These are phyloP conservation scores for Coemansia guatemalensis DNA, from an alignment of 192 early-diverging fungal species.

Conservation along the genomic window DNA sequence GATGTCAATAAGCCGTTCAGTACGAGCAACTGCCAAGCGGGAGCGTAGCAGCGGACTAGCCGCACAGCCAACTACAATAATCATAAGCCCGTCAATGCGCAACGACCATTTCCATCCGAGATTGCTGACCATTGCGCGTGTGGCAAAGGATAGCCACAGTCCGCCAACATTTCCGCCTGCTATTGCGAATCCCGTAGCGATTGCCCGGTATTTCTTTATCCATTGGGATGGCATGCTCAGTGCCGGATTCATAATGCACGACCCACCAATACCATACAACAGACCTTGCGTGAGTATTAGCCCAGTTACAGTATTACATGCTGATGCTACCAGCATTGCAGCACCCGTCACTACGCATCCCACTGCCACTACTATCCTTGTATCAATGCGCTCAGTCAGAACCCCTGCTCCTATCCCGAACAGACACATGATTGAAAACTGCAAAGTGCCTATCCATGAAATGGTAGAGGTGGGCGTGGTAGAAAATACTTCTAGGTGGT, in stretches of 20 bases:
- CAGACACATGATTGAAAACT: slow-evolving; percentile 32
- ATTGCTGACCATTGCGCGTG: slow-evolving; percentile 53
- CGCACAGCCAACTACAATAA: slow-evolving; percentile 14
- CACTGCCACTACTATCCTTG: slow-evolving; percentile 6
- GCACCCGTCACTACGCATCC: slow-evolving; percentile 19
- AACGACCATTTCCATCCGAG: slow-evolving; percentile 69
- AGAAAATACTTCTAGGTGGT: slow-evolving; percentile 25
- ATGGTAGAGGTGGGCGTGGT: slow-evolving; percentile 21
- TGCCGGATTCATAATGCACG: slow-evolving; percentile 62
- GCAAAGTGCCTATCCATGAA: slow-evolving; percentile 46
- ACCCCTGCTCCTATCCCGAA: slow-evolving; percentile 32
- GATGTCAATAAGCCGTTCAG: slow-evolving; percentile 30
- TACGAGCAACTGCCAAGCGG: slow-evolving; percentile 13
- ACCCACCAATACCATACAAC: slow-evolving; percentile 67
- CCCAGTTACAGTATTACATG: slow-evolving; percentile 53
- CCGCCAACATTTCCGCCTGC: slow-evolving; percentile 74
- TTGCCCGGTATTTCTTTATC: slow-evolving; percentile 63
- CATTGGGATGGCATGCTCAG: slow-evolving; percentile 68
- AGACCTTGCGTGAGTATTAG: slow-evolving; percentile 72
- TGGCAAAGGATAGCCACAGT: slow-evolving; percentile 59
- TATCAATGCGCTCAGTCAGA: slow-evolving; percentile 25
- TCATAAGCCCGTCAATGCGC: slow-evolving; percentile 61
- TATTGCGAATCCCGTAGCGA: slow-evolving; percentile 73
- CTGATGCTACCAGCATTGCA: slow-evolving; percentile 25
- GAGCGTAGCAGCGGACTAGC: slow-evolving; percentile 24